Percentiles rank a stretch among this genome's conserved stretches.
These are phyloP conservation scores for Xerocomus subilludens DNA, from an alignment of 1,284 basidiomycete species.

Conservation along the genomic window DNA sequence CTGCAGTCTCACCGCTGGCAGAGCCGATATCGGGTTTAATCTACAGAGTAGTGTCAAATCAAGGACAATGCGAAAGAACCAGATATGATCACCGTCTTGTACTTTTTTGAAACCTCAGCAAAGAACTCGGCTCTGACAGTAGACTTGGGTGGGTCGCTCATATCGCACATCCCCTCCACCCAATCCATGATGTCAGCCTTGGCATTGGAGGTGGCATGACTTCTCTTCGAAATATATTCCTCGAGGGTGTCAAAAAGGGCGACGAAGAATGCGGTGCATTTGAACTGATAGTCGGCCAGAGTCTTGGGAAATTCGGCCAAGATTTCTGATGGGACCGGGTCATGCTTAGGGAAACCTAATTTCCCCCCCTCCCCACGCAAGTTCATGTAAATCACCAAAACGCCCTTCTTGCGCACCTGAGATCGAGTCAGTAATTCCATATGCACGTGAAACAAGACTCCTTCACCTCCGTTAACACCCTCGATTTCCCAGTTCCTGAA, in stretches of 20 bases:
- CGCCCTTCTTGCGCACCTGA: conserved; percentile 30
- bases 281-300: not conserved
- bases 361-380: conserved; percentile 12
- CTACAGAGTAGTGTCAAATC: too few species aligned
- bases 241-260: conserved; percentile 30
- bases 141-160: not conserved
- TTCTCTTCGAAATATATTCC: conserved; percentile 15
- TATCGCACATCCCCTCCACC: conserved; percentile 17
- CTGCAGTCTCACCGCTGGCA: too few species aligned
- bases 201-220: not conserved
- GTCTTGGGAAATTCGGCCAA: conserved; percentile 8
- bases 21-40: too few species aligned
- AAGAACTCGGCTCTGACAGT: conserved; percentile 8
- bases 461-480: conserved; percentile 37
- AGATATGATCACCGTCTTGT: not conserved
- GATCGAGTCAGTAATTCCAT: not conserved
- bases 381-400: conserved; percentile 42
- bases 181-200: not conserved
- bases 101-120: not conserved
- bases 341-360: conserved; percentile 30
- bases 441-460: not conserved
- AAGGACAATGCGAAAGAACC: too few species aligned
- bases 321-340: conserved; percentile 28
- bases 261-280: conserved; percentile 28
- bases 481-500: conserved; percentile 43